Base-by-base conservation (phyloP, 2,329 filamentous ascomycete genomes). In the Dendryphion nanum region DNA sequence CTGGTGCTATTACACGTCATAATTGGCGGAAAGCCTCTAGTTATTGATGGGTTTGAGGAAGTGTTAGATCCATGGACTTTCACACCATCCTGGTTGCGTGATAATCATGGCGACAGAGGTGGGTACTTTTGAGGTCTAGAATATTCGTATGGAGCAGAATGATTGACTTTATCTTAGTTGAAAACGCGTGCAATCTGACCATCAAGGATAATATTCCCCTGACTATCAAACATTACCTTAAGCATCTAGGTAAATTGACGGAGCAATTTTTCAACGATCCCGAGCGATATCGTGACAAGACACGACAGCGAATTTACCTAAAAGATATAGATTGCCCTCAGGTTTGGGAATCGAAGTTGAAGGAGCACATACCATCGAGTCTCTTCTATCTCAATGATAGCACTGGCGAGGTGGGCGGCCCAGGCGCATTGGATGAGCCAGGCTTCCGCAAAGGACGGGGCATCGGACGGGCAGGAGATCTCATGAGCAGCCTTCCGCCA, bases 311-410 rank as follows among this genome's bases (percentile, higher is more conserved):
- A 10, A 80, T 97, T 2, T 98, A 98, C 61, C 71, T 97, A 17
- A 98, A 98, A 59, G 93, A 98, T 59, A 96, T 98, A 42, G 93
- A 98, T 63, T 96, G 90, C 51, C 93, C 93, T 1, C 71, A 77
- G 1, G 82, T 91, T 41, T 98, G 93, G 93, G 82, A 84, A 35
- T 78, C 91, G 18, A 83, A 86, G 41, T 70, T 98, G 14, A 81
- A 82, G 48, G 83, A 85, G 34, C 72, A 88, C 19, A 84, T 97
- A 4, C 90, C 91, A 1, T 79, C 83, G 0, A 81, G 76, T n/a
- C 71, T 97, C 0, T 95, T 89, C 60, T 98, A 97, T 59, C 75
- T 95, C 38, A 96, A 96, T 52, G 85, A 91, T 32, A 86, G 83
- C 47, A 81, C 87, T 2, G 77, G 78, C 13, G 70, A 76, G 28